Conservation (phyloP, 345 rosid genomes). For the Chamaenerion angustifolium region DNA sequence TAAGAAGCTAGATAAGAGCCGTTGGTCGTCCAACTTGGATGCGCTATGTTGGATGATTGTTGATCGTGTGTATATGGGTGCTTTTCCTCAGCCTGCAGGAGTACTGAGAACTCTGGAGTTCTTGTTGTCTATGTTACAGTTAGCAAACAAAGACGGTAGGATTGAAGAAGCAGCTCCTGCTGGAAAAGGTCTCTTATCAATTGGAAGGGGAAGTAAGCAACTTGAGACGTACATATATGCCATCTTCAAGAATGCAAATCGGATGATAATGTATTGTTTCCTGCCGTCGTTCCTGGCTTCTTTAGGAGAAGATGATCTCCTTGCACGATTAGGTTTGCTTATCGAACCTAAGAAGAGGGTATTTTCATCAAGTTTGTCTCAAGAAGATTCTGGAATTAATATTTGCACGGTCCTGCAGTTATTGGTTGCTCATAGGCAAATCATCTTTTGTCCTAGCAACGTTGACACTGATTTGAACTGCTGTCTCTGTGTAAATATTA, state of each 20-base stretch:
- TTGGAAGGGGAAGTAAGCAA: slow-evolving; percentile 68
- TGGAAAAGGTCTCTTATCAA: slow-evolving; percentile 83
- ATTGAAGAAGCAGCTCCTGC: slow-evolving; percentile 84
- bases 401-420: slow-evolving; percentile 74
- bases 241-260: slow-evolving; percentile 77
- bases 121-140: slow-evolving; percentile 84
- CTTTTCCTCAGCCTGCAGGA: slow-evolving; percentile 75
- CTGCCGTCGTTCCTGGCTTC: slow-evolving; percentile 76
- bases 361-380: slow-evolving; percentile 26
- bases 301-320: slow-evolving; percentile 80
- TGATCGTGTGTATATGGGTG: slow-evolving; percentile 95
- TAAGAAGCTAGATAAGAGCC: slow-evolving; percentile 76
- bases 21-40: slow-evolving; percentile 92
- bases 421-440: slow-evolving; percentile 77
- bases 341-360: slow-evolving; percentile 53
- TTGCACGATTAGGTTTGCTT: slow-evolving; percentile 62
- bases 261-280: slow-evolving; percentile 84
- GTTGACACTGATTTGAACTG: slow-evolving; percentile 87
- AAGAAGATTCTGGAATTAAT: slow-evolving; percentile 65
- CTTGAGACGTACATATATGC: slow-evolving; percentile 89
- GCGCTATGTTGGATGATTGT: slow-evolving; percentile 93
- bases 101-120: slow-evolving; percentile 81
- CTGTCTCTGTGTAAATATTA: slow-evolving; percentile 79
- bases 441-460: slow-evolving; percentile 92
- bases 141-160: slow-evolving; percentile 94